Evolutionary conservation across 371 early-diverging fungal genomes (phyloP), one percentile per base, ranked within the genome.

Genomic region (Choanephora cucurbitarum): DNA sequence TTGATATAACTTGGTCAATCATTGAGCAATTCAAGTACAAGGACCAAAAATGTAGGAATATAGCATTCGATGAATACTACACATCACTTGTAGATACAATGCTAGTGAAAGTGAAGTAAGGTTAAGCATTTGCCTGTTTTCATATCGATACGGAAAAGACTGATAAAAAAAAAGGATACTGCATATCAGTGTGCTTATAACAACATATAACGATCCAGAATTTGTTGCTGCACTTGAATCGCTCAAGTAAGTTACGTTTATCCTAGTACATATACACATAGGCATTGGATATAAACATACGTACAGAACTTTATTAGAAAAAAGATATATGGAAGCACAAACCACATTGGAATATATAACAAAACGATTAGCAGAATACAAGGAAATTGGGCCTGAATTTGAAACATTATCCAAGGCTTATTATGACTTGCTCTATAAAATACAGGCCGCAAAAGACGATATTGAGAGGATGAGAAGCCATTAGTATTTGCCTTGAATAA

Each of bases 361-460:
- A 5, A 22, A 44, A 32, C 43, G 45, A 45, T 32, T 63, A 34
- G 22, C 58, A 49, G 51, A 52, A 58, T 63, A 58, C 28, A 49
- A 45, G 17, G 45, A 49, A 6, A 37, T 58, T 42, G 64, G 58
- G 1, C 58, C 58, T 15, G 64, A 64, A 59, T 64, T 64, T 32
- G 21, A 51, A 18, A 55, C 52, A 17, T 44, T 64, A 39, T 40
- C 37, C 33, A 23, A 24, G 23, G 56, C 56, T 21, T 64, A 64
- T 42, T 18, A 55, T 21, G 41, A 17, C 17, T 48, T 64, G 42
- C 39, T 64, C 11, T 17, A 49, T 28, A 59, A 46, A 34, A 59
- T 64, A 15, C 51, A 59, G 34, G 39, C 58, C 6, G 55, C 64
- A 17, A 47, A 59, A 37, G 59, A 64, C 42, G 64, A 64, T 47